Evolutionary conservation across 305 asterid genomes (phyloP).

Genomic region (Fraxinus latifolia): DNA sequence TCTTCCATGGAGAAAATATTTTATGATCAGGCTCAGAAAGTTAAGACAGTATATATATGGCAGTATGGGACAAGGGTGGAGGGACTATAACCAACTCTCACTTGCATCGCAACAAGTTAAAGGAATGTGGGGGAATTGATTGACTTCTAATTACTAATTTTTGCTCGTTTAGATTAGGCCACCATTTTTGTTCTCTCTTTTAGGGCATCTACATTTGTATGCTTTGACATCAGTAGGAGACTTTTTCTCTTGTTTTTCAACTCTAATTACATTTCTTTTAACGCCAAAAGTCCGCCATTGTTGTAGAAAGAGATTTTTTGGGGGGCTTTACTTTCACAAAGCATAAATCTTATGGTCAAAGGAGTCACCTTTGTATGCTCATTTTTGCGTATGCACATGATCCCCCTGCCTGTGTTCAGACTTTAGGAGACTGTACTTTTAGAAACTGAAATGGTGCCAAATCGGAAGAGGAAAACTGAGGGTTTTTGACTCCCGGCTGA

Average conservation of each 20-base stretch:
- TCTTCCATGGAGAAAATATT: background rate
- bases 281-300: constrained; percentile 38
- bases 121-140: constrained; percentile 35
- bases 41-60: constrained; percentile 6
- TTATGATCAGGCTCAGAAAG: background rate
- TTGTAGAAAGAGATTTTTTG: constrained; percentile 30
- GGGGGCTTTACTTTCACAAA: constrained; percentile 35
- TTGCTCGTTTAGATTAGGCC: constrained; percentile 5
- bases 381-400: constrained; percentile 32
- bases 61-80: constrained; percentile 36
- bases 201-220: constrained; percentile 36
- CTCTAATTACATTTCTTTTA: constrained; percentile 35
- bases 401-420: constrained; percentile 28
- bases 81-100: constrained; percentile 72
- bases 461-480: constrained; percentile 34
- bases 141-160: constrained; percentile 29
- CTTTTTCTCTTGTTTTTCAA: constrained; percentile 37
- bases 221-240: constrained; percentile 48
- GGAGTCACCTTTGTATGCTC: constrained; percentile 37
- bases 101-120: constrained; percentile 42
- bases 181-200: constrained; percentile 25
- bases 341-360: constrained; percentile 41
- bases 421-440: constrained; percentile 2
- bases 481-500: constrained; percentile 26
- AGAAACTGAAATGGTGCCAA: constrained; percentile 19